Evolutionary conservation across 2,329 filamentous ascomycete species (phyloP), one percentile per base, ranked within the genome.

Genomic region (Hawksworthiomyces lignivorus): DNA sequence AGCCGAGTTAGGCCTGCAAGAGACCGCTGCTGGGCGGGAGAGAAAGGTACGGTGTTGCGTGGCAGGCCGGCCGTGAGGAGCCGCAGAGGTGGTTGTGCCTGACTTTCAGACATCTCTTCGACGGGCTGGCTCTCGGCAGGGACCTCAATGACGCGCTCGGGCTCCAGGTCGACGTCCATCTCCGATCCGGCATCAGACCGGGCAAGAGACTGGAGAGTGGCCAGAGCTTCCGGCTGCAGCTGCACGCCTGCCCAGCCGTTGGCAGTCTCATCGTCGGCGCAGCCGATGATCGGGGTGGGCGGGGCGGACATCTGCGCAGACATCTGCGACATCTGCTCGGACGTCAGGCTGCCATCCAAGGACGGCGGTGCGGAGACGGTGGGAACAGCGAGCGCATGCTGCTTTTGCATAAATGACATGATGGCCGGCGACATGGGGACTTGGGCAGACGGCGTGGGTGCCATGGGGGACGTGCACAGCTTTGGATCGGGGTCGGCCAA

Each of bases 281-380:
- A 66, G 14, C 71, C 77, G 50, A 86, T 72, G 46, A 90, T 73
- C 12, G 89, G 89, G 1, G 89, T 96, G 10, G 85, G 79, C 5
- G 90, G 88, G 36, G 87, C 87, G 55, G 87, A 94, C 59, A 88
- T 74, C 43, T 46, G 50, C 40, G 74, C 75, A n/a, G 43, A 46
- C 40, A 52, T 48, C 33, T 51, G 49, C 2, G 87, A 86, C 61
- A 94, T 75, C 58, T 94, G 88, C 56, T 96, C 89, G 3, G 89
- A 94, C 8, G 80, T 84, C 54, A 92, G 66, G 62, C 87, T 95
- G 18, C 88, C 89, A 63, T 95, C 89, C 4, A 95, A 70, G 5
- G 90, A 96, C 4, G 90, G 90, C 5, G 89, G 83, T 6, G 86
- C 83, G 42, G 87, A 89, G 22, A 80, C 75, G 27, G 78, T 81